Percentiles rank a stretch among this genome's conserved stretches.
These are phyloP conservation scores for Lippia alba DNA, from an alignment of 305 asterid genomes.

Conservation along the genomic window DNA sequence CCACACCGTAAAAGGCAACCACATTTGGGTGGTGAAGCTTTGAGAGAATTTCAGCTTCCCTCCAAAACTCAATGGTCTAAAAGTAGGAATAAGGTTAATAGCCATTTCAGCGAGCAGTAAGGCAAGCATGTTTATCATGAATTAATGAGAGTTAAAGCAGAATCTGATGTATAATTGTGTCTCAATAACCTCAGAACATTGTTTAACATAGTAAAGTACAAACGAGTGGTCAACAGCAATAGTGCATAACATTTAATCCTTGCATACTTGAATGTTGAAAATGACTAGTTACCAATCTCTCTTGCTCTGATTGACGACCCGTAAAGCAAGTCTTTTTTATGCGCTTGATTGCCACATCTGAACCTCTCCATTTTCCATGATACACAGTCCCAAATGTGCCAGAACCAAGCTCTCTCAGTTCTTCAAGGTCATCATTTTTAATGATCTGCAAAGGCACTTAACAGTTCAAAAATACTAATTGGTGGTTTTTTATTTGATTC, in stretches of 20 bases:
- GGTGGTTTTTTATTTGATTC: conserved; percentile 23
- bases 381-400: conserved; percentile 97
- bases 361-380: conserved; percentile 97
- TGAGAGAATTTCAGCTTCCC: conserved; percentile 83
- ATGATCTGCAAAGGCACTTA: conserved; percentile 59
- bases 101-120: conserved; percentile 26
- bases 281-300: conserved; percentile 63
- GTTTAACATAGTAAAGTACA: too few relatives aligned
- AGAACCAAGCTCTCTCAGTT: conserved; percentile 83
- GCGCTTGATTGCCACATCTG: conserved; percentile 92
- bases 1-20: conserved; percentile 85
- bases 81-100: conserved; percentile 10
- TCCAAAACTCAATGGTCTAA: conserved; percentile 80
- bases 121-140: conserved; percentile 10
- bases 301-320: conserved; percentile 87
- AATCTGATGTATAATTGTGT: conserved; percentile 17
- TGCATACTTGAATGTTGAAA: conserved; percentile 12
- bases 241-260: neutral
- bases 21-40: conserved; percentile 92
- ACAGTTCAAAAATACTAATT: conserved; percentile 27
- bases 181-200: conserved; percentile 9
- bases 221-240: neutral
- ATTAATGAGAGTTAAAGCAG: conserved; percentile 16
- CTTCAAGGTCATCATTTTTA: conserved; percentile 83
- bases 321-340: conserved; percentile 86